phyloP scores from a whole-genome alignment of 768 basidiomycete species.

The Tephrocybe sp. region DNA sequence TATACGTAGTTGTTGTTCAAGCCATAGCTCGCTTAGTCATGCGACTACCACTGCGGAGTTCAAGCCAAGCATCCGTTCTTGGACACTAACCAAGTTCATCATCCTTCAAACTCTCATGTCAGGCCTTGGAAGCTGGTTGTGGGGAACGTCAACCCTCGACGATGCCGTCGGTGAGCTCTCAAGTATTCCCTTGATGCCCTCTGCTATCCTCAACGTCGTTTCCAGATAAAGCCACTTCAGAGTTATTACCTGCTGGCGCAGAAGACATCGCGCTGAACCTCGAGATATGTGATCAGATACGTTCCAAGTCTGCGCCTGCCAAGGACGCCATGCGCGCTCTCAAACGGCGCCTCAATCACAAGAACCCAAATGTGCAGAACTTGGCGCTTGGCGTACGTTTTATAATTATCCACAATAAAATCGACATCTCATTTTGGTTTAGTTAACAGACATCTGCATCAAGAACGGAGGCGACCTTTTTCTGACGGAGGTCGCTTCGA shows the following conservation, averaged over 20 bases:
- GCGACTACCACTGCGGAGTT: slow-evolving; percentile 2
- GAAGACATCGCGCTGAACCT: slow-evolving; percentile 94
- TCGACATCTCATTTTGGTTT: slow-evolving; percentile 5
- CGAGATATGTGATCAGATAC: slow-evolving; percentile 96
- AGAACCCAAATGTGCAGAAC: slow-evolving; percentile 95
- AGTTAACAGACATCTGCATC: slow-evolving; percentile 90
- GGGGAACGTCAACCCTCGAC: slow-evolving; percentile 83
- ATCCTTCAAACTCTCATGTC: slow-evolving; percentile 40
- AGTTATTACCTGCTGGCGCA: slow-evolving; percentile 75
- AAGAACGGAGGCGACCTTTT: slow-evolving; percentile 98
- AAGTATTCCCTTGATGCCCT: not conserved
- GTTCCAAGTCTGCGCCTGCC: slow-evolving; percentile 83
- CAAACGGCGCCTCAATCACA: slow-evolving; percentile 85
- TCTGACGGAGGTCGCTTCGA: slow-evolving; percentile 76
- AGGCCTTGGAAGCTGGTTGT: slow-evolving; percentile 66
- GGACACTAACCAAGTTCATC: not conserved
- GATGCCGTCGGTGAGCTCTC: slow-evolving; percentile 71
- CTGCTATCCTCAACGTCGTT: slow-evolving; percentile 6
- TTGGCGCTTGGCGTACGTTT: slow-evolving; percentile 78
- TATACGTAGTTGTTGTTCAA: too few species aligned
- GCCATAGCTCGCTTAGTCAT: slow-evolving; percentile 20
- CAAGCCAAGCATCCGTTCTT: not conserved
- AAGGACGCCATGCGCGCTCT: slow-evolving; percentile 88
- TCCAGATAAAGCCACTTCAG: slow-evolving; percentile 92
- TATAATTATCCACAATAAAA: not conserved